phyloP scores from a whole-genome alignment of 2,329 filamentous ascomycete genomes.

The Didymella pinodella region DNA sequence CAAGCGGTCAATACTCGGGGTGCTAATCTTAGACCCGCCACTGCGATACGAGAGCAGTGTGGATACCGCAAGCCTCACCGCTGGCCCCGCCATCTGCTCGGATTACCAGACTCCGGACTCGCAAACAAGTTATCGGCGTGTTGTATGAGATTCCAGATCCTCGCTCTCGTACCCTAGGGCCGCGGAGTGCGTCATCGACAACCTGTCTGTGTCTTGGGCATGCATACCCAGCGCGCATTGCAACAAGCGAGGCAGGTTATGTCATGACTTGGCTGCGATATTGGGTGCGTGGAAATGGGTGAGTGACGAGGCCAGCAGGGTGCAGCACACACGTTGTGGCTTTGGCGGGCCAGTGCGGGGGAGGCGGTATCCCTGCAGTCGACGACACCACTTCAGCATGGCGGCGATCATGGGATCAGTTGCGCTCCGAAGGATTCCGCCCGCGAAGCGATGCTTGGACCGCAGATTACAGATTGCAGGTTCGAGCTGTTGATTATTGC shows the following conservation, averaged over 20 bases:
- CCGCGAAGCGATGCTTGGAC: not conserved
- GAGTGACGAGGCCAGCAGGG: slow-evolving; percentile 6
- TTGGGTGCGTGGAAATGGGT: slow-evolving; percentile 1
- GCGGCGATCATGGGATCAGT: slow-evolving; percentile 17
- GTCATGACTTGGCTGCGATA: slow-evolving; percentile 11
- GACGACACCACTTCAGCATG: slow-evolving; percentile 18
- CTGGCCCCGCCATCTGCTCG: no score
- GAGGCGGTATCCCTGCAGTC: slow-evolving; percentile 9
- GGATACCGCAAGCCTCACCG: slow-evolving; percentile 6
- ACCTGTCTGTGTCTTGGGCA: not conserved
- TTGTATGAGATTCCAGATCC: not conserved
- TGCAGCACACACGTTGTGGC: slow-evolving; percentile 17
- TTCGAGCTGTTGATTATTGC: not conserved
- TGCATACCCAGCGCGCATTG: not conserved
- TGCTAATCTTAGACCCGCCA: slow-evolving; percentile 18
- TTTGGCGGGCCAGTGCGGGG: slow-evolving; percentile 6
- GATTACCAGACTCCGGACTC: not conserved
- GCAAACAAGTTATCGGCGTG: not conserved
- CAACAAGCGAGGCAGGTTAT: not conserved
- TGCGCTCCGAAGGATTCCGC: slow-evolving; percentile 1
- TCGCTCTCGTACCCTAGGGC: not conserved
- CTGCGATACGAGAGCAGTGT: slow-evolving; percentile 3
- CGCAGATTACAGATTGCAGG: not conserved
- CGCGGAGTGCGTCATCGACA: slow-evolving; percentile 4
- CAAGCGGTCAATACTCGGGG: slow-evolving; percentile 7